These are phyloP conservation scores for Boletus hoseneyae DNA, from an alignment of 1,284 basidiomycete species.

Conservation along the genomic window DNA sequence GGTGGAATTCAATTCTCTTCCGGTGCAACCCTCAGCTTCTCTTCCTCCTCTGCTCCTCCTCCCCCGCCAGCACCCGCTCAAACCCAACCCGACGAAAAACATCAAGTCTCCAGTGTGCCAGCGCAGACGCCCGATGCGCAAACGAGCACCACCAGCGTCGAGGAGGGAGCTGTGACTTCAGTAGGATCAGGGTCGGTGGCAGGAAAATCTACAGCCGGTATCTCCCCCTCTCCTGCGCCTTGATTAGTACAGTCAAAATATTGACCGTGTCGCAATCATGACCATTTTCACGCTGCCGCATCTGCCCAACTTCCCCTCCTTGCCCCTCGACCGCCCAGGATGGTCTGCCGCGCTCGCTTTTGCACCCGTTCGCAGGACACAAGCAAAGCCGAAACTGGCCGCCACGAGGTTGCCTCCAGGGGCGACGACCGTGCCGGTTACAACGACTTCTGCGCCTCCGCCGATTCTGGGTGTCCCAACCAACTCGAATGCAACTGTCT, in stretches of 20 bases:
- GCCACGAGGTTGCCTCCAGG: conserved; percentile 59
- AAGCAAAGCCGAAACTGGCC: conserved; percentile 51
- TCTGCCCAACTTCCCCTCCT: conserved; percentile 1
- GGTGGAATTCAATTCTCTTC: conserved; percentile 79
- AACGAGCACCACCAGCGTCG: conserved; percentile 15
- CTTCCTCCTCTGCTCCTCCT: conserved; percentile 24
- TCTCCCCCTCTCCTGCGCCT: conserved; percentile 46
- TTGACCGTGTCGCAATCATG: conserved; percentile 37
- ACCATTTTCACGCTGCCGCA: conserved; percentile 26
- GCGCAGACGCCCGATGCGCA: conserved; percentile 17
- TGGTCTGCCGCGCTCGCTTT: conserved; percentile 88
- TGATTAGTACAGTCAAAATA: conserved; percentile 35
- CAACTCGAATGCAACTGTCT: conserved; percentile 37
- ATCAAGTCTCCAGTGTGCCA: conserved; percentile 12
- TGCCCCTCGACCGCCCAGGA: conserved; percentile 38
- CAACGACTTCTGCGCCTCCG: conserved; percentile 19
- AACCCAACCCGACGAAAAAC: conserved; percentile 13
- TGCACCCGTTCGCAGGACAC: conserved; percentile 65
- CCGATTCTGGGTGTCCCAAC: conserved; percentile 12
- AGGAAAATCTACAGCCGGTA: conserved; percentile 79
- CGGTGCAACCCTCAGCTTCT: conserved; percentile 43
- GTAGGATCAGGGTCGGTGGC: conserved; percentile 38
- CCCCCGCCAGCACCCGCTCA: conserved; percentile 10
- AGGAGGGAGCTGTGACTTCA: conserved; percentile 22
- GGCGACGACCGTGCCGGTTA: conserved; percentile 37